Conservation (phyloP, 495 filamentous ascomycete species). For the Penicillium dipodomyicola region DNA sequence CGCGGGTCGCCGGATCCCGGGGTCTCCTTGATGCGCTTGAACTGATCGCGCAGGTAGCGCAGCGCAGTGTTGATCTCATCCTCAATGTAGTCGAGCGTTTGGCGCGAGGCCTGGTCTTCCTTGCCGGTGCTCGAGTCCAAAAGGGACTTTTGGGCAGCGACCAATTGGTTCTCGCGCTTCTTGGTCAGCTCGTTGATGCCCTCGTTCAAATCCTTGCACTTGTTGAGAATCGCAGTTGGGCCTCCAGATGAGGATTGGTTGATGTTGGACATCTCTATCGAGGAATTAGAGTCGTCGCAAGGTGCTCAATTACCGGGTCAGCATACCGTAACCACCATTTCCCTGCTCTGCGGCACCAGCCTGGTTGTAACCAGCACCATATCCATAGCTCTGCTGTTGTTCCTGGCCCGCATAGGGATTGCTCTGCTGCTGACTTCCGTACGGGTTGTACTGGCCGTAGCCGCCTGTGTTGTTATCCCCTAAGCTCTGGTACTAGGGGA, state of each 20-base stretch:
- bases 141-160: constrained; percentile 40
- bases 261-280: constrained; percentile 65
- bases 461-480: constrained; percentile 38
- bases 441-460: constrained; percentile 65
- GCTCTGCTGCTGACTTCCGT: constrained; percentile 47
- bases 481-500: constrained; percentile 34
- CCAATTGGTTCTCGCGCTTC: constrained; percentile 42
- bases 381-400: constrained; percentile 42
- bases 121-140: constrained; percentile 46
- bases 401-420: constrained; percentile 37
- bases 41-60: constrained; percentile 66
- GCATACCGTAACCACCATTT: constrained; percentile 44
- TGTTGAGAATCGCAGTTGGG: constrained; percentile 75
- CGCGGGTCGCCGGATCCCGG: constrained; percentile 66
- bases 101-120: constrained; percentile 43
- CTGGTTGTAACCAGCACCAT: constrained; percentile 38
- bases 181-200: constrained; percentile 54
- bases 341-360: constrained; percentile 45
- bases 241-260: constrained; percentile 49
- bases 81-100: constrained; percentile 63
- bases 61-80: constrained; percentile 78
- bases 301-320: not conserved
- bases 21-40: constrained; percentile 75
- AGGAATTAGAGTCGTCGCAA: constrained; percentile 22
- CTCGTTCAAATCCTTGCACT: constrained; percentile 73